A percentile compares a stretch with the other conserved stretches of the same genome.
These are phyloP conservation scores for Colletotrichum spinosum DNA, from an alignment of 2,329 filamentous ascomycete species.

Conservation along the genomic window DNA sequence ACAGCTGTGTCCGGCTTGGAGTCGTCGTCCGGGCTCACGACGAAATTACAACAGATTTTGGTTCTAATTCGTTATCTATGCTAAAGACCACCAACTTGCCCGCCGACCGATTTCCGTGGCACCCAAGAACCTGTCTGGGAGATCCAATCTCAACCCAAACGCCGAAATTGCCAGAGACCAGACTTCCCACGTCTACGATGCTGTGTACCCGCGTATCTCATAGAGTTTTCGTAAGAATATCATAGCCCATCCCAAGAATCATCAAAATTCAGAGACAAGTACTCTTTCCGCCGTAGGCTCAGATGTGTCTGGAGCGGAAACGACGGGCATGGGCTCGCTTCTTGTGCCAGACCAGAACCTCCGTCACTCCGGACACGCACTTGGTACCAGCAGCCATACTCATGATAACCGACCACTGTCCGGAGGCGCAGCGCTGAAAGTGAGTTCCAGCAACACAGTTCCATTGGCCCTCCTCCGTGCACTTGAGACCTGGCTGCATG, in stretches of 20 bases:
- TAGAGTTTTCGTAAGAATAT: conserved; percentile 34
- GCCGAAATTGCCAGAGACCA: conserved; percentile 31
- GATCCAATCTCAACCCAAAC: conserved; percentile 28
- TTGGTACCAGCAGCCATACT: conserved; percentile 65
- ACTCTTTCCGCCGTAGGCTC: conserved; percentile 1
- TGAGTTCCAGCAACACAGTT: conserved; percentile 66
- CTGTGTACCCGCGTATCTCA: conserved; percentile 22
- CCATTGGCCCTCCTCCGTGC: conserved; percentile 66
- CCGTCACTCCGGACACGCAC: conserved; percentile 52
- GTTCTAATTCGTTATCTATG: conserved; percentile 3
- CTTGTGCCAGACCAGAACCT: conserved; percentile 42
- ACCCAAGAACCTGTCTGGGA: conserved; percentile 33
- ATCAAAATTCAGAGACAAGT: conserved; percentile 20
- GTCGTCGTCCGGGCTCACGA: too few species aligned
- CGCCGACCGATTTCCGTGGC: conserved; percentile 17
- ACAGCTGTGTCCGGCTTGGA: too few species aligned
- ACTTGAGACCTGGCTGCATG: conserved; percentile 54
- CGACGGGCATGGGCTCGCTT: conserved; percentile 35
- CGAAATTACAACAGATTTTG: too few species aligned
- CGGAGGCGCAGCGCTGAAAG: conserved; percentile 73
- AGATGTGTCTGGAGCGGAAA: conserved; percentile 27
- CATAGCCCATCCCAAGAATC: conserved; percentile 18
- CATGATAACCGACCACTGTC: conserved; percentile 62
- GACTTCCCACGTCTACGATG: conserved; percentile 29
- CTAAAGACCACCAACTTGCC: conserved; percentile 11